phyloP scores from a whole-genome alignment of 306 rosid species.

The Sindora glabra region DNA sequence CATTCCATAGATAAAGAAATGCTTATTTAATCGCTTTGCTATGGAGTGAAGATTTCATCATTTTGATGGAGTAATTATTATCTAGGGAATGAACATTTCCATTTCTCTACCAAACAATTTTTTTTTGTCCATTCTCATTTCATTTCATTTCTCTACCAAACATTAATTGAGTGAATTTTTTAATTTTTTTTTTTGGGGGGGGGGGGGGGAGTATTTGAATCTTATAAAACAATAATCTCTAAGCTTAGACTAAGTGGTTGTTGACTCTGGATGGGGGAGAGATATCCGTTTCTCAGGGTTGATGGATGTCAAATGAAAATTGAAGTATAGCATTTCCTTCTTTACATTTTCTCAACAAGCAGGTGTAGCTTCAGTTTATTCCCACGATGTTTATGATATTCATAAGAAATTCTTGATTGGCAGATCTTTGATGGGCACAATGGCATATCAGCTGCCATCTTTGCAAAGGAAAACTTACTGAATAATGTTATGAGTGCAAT shows the following conservation, averaged over 20 bases:
- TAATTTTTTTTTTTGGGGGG: too few relatives aligned
- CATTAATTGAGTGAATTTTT: too few relatives aligned
- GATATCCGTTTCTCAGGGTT: conserved; percentile 1
- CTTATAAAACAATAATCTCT: too few relatives aligned
- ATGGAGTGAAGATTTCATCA: too few relatives aligned
- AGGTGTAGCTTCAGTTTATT: conserved; percentile 18
- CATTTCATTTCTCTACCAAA: too few relatives aligned
- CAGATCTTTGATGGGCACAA: conserved; percentile 99
- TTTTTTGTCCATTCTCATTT: too few relatives aligned
- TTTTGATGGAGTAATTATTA: too few relatives aligned
- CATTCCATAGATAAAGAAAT: too few relatives aligned
- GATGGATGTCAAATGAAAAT: conserved; percentile 8
- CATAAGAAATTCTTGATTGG: conserved; percentile 27
- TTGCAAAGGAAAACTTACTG: conserved; percentile 71
- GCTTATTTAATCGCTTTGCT: too few relatives aligned
- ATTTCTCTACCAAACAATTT: too few relatives aligned
- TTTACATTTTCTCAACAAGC: conserved; percentile 23
- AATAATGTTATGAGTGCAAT: conserved; percentile 83
- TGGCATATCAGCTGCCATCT: conserved; percentile 95
- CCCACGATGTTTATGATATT: conserved; percentile 28
- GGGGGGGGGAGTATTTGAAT: too few relatives aligned
- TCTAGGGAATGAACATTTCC: too few relatives aligned
- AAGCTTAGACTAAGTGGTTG: background rate
- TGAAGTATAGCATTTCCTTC: conserved; percentile 9
- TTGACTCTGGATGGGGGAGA: conserved; percentile 6